Percentiles rank a stretch among this genome's conserved stretches.
phyloP scores from a whole-genome alignment of 148 eudicot species.

The Gaultheria prostrata region DNA sequence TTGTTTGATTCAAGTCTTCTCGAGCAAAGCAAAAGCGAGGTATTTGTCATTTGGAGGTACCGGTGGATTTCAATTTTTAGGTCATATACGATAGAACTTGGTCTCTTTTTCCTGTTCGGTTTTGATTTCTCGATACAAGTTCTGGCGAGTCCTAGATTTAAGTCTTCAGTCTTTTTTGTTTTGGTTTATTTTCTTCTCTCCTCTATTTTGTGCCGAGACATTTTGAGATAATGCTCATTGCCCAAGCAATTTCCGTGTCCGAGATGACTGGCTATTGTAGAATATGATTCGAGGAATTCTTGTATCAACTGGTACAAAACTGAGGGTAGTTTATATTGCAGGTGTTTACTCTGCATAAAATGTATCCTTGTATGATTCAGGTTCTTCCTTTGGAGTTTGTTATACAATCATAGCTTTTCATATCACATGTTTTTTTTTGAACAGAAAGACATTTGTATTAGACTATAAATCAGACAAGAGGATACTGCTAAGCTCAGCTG shows the following conservation, averaged over 20 bases:
- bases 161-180: not conserved
- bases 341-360: not conserved
- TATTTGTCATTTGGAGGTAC: not conserved
- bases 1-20: slow-evolving; percentile 1
- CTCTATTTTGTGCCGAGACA: not conserved
- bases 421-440: too few relatives aligned
- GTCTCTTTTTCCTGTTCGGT: not conserved
- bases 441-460: too few relatives aligned
- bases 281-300: not conserved
- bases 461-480: too few relatives aligned
- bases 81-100: not conserved
- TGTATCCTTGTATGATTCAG: not conserved
- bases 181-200: not conserved
- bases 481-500: too few relatives aligned
- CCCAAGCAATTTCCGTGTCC: not conserved
- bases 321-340: not conserved
- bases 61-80: slow-evolving; percentile 1
- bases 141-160: not conserved
- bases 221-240: slow-evolving; percentile 5
- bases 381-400: not conserved
- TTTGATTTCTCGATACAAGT: not conserved
- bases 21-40: not conserved
- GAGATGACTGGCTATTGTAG: slow-evolving; percentile 1
- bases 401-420: too few relatives aligned
- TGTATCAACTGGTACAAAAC: not conserved